phyloP scores from a whole-genome alignment of 768 basidiomycete species.

The Tricholomella constricta region DNA sequence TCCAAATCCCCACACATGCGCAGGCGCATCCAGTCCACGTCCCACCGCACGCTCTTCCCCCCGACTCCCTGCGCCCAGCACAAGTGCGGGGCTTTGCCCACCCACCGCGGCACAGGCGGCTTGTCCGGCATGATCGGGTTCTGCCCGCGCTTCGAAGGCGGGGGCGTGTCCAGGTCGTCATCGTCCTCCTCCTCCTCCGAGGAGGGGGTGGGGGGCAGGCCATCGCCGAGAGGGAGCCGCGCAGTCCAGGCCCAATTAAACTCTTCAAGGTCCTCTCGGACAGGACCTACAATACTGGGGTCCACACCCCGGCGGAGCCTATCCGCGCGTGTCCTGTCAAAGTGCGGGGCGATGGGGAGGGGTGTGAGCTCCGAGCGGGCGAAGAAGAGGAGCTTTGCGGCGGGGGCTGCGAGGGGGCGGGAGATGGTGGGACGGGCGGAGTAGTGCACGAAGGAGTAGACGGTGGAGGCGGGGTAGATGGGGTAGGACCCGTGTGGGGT shows the following conservation, averaged over 20 bases:
- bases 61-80: not conserved
- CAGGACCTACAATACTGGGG: conserved; percentile 41
- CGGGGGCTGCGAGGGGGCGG: conserved; percentile 50
- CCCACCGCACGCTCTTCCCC: conserved; percentile 41
- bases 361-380: conserved; percentile 53
- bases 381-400: conserved; percentile 67
- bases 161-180: not conserved
- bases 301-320: conserved; percentile 21
- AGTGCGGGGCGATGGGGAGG: conserved; percentile 42
- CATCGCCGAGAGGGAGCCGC: conserved; percentile 23
- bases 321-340: conserved; percentile 33
- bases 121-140: not conserved
- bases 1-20: conserved; percentile 37
- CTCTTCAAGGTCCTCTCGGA: conserved; percentile 61
- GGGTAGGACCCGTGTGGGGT: conserved; percentile 51
- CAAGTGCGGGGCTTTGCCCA: conserved; percentile 20
- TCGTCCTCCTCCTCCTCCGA: not conserved
- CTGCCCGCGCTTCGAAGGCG: no score
- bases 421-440: conserved; percentile 26
- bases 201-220: not conserved
- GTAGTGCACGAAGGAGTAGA: conserved; percentile 33
- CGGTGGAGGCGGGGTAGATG: conserved; percentile 33
- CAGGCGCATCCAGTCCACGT: conserved; percentile 55
- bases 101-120: conserved; percentile 10
- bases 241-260: conserved; percentile 46